These are phyloP conservation scores for Nicotiana noctiflora DNA, from an alignment of 257 asterid species.

Conservation along the genomic window DNA sequence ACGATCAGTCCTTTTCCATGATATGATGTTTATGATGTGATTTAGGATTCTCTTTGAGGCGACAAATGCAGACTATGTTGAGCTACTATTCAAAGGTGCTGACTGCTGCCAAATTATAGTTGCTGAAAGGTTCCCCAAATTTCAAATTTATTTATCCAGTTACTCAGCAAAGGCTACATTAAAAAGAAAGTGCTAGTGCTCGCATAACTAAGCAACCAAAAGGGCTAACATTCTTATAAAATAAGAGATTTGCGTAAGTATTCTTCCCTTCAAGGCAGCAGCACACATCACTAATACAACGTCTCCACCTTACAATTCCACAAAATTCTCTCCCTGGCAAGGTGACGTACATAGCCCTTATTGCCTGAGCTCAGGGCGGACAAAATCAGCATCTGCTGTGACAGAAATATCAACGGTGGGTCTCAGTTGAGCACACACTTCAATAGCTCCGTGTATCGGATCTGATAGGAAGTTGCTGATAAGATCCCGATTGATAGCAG, in stretches of 20 bases:
- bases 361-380: constrained; percentile 84
- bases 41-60: neutral
- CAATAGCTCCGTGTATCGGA: constrained; percentile 76
- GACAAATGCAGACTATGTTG: neutral
- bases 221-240: neutral
- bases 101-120: neutral
- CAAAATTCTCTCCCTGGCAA: neutral
- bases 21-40: neutral
- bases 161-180: neutral
- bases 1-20: no score
- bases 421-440: constrained; percentile 81
- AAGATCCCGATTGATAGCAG: constrained; percentile 72
- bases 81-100: neutral
- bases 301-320: neutral
- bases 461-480: constrained; percentile 84
- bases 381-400: constrained; percentile 84
- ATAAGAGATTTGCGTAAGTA: neutral
- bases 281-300: neutral
- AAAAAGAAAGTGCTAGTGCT: neutral
- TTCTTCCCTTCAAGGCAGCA: neutral
- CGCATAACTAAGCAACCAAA: neutral
- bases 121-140: neutral
- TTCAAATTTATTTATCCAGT: neutral
- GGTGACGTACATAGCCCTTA: constrained; percentile 1
- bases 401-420: constrained; percentile 94